Conservation (phyloP, 208 protist genomes). For the Porcisia hertigi region DNA sequence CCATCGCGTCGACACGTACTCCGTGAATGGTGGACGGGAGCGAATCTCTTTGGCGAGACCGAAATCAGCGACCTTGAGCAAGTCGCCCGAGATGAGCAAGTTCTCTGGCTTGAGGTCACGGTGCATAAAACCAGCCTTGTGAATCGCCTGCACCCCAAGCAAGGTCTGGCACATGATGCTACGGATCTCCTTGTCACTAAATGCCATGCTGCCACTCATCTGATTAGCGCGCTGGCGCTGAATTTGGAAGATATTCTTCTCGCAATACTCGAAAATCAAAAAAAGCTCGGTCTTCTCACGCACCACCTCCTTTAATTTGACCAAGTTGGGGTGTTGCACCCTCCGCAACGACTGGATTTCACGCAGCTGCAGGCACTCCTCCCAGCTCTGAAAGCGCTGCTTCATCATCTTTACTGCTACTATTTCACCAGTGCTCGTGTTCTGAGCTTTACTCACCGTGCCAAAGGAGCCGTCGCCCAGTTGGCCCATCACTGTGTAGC, state of each 20-base stretch:
- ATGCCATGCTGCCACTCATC: conserved; percentile 78
- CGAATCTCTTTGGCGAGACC: conserved; percentile 96
- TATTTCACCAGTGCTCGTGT: conserved; percentile 90
- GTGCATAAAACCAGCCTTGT: conserved; percentile 94
- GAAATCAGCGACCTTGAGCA: conserved; percentile 98
- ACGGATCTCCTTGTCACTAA: conserved; percentile 94
- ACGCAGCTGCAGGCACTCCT: conserved; percentile 97
- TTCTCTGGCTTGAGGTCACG: conserved; percentile 95
- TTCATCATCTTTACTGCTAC: conserved; percentile 99
- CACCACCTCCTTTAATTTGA: conserved; percentile 98
- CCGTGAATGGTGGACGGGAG: conserved; percentile 96
- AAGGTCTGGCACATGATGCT: conserved; percentile 95
- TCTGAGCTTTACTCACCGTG: conserved; percentile 93
- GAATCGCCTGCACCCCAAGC: conserved; percentile 84
- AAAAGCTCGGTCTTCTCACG: conserved; percentile 97
- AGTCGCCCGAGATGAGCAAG: conserved; percentile 83
- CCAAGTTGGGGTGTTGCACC: conserved; percentile 97
- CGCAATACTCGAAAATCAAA: conserved; percentile 98
- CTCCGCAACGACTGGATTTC: conserved; percentile 97
- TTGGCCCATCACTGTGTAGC: conserved; percentile 94
- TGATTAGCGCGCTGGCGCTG: conserved; percentile 90
- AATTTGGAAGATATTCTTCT: conserved; percentile 96
- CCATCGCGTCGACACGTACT: conserved; percentile 99
- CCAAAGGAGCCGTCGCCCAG: conserved; percentile 98
- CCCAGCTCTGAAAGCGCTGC: conserved; percentile 96